Percentiles rank a stretch among this genome's conserved stretches.
phyloP scores from a whole-genome alignment of 2,329 filamentous ascomycete genomes.

The Colletotrichum noveboracense region DNA sequence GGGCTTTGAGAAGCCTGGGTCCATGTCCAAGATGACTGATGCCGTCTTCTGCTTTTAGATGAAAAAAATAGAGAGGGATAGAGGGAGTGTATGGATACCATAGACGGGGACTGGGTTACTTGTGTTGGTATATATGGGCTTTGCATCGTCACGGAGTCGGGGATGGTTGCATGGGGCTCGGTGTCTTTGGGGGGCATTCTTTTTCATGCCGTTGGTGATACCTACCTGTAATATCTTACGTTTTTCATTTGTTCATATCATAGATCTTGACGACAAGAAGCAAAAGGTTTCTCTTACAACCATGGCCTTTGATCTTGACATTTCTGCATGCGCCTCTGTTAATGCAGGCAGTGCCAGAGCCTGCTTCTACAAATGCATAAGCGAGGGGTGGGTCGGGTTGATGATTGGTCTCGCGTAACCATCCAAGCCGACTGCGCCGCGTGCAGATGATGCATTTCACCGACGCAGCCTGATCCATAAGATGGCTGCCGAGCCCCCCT shows the following conservation, averaged over 20 bases:
- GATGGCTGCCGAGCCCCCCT: neutral
- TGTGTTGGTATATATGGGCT: neutral
- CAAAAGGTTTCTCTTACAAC: accelerated
- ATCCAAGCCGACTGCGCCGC: neutral
- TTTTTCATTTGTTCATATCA: neutral
- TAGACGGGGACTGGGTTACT: neutral
- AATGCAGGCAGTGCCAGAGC: neutral
- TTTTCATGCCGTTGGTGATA: constrained; percentile 12
- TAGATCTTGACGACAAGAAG: neutral
- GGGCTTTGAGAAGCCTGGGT: constrained; percentile 56
- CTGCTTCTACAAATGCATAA: neutral
- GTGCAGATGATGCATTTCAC: neutral
- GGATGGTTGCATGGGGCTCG: neutral
- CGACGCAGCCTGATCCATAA: neutral
- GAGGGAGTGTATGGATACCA: neutral
- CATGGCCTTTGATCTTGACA: neutral
- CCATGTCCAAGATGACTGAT: constrained; percentile 56
- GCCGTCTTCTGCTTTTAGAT: constrained; percentile 59
- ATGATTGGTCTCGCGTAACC: neutral
- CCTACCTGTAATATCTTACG: constrained; percentile 12
- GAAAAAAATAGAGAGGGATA: neutral
- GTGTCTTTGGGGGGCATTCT: constrained; percentile 6
- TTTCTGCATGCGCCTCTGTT: neutral
- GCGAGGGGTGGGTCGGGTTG: neutral
- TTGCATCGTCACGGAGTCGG: constrained; percentile 19